These are phyloP conservation scores for Aspergillus nidulans DNA, from an alignment of 495 filamentous ascomycete genomes.

Conservation along the genomic window DNA sequence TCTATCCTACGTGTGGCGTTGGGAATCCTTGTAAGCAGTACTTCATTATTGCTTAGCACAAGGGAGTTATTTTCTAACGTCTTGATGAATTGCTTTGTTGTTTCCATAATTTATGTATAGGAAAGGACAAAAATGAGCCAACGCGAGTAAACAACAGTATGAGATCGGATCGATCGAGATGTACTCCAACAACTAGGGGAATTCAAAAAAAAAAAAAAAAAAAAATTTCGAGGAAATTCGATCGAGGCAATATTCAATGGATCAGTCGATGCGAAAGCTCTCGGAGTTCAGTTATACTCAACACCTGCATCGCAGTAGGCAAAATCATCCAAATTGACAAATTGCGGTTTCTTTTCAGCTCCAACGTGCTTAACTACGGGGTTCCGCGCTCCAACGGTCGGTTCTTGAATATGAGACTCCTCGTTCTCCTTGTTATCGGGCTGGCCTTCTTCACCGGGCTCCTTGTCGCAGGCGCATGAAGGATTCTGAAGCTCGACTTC, in stretches of 20 bases:
- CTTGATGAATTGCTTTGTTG: too few relatives aligned
- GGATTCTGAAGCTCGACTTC: too few relatives aligned
- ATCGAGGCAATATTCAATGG: too few relatives aligned
- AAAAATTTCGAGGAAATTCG: neutral
- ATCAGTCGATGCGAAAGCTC: neutral
- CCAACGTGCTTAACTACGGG: constrained; percentile 9
- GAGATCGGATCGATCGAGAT: neutral
- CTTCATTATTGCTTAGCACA: too few relatives aligned
- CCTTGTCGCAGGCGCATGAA: too few relatives aligned
- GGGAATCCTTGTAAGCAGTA: neutral
- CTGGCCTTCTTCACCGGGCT: neutral
- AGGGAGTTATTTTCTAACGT: neutral
- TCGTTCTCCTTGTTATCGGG: neutral
- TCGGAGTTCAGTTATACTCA: neutral
- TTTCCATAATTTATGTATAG: too few relatives aligned
- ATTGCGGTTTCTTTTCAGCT: constrained; percentile 7
- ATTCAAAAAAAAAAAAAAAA: neutral
- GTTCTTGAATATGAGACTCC: neutral
- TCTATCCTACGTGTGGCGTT: neutral
- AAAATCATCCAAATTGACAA: neutral
- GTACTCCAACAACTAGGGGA: neutral
- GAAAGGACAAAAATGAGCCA: neutral
- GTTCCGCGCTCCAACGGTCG: neutral
- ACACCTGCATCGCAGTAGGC: neutral
- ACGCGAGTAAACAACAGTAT: neutral